phyloP scores from a whole-genome alignment of 2,329 filamentous ascomycete species.

The Colletotrichum coccodes region DNA sequence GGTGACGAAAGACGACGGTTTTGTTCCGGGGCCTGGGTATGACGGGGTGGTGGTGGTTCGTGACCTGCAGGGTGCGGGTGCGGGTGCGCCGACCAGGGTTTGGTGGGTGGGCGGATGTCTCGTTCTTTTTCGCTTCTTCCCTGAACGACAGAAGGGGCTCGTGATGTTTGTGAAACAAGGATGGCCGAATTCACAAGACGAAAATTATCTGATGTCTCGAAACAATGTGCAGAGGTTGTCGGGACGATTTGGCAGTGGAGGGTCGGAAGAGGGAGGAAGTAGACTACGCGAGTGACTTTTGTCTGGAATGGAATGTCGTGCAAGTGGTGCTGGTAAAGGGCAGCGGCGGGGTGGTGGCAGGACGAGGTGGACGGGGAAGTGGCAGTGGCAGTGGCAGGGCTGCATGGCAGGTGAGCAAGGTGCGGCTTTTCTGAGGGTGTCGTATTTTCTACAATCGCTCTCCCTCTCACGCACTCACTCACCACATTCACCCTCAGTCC shows the following conservation, averaged over 20 bases:
- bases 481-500: background rate
- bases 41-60: slow-evolving; percentile 23
- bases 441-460: background rate
- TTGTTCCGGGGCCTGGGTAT: slow-evolving; percentile 11
- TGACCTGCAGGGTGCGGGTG: slow-evolving; percentile 31
- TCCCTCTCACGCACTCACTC: background rate
- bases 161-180: slow-evolving; percentile 32
- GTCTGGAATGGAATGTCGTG: background rate
- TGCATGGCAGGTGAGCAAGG: slow-evolving; percentile 21
- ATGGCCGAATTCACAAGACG: background rate
- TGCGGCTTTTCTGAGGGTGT: slow-evolving; percentile 4
- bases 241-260: background rate
- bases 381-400: no score
- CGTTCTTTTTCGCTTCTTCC: background rate
- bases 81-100: slow-evolving; percentile 19
- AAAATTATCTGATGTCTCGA: background rate
- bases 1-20: slow-evolving; percentile 27
- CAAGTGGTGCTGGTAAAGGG: background rate
- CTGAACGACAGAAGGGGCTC: slow-evolving; percentile 4
- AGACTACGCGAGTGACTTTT: background rate
- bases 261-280: background rate
- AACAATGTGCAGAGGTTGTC: background rate
- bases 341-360: background rate
- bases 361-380: background rate
- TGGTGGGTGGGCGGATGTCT: background rate